phyloP scores from a whole-genome alignment of 306 rosid species.

The Argentina anserina region DNA sequence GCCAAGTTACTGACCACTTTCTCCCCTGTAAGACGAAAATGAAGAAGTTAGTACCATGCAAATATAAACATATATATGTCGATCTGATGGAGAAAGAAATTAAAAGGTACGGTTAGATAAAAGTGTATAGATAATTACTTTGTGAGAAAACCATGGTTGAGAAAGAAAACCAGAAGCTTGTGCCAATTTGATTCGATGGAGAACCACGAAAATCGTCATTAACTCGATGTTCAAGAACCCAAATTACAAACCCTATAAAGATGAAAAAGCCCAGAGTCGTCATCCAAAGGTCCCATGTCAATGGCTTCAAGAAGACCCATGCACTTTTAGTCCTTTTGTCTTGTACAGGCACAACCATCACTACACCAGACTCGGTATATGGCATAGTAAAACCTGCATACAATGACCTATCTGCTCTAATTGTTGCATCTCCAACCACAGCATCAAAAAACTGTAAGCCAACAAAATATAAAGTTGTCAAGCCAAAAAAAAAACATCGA shows the following conservation, averaged over 20 bases:
- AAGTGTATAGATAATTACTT: conserved; percentile 28
- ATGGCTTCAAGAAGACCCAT: conserved; percentile 54
- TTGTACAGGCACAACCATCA: neutral
- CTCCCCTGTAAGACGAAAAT: conserved; percentile 29
- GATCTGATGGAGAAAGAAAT: neutral
- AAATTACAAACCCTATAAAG: conserved; percentile 49
- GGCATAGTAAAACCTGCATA: conserved; percentile 40
- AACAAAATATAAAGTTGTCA: neutral
- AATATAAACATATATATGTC: neutral
- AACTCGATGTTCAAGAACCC: conserved; percentile 52
- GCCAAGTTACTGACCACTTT: conserved; percentile 42
- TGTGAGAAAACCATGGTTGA: conserved; percentile 50
- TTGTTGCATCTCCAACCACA: conserved; percentile 24
- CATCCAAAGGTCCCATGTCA: conserved; percentile 50
- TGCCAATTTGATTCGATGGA: conserved; percentile 41
- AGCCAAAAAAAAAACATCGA: too few relatives aligned
- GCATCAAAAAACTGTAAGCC: conserved; percentile 38
- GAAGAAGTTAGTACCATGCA: neutral
- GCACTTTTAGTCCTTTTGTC: conserved; percentile 28
- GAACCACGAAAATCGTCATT: conserved; percentile 48
- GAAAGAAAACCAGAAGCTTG: conserved; percentile 56
- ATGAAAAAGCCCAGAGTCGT: conserved; percentile 33
- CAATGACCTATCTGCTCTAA: conserved; percentile 33
- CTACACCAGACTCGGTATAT: neutral
- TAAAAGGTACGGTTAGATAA: neutral